These are phyloP conservation scores for Yamadazyma dushanensis DNA, from an alignment of 1,139 yeast species.

Conservation along the genomic window DNA sequence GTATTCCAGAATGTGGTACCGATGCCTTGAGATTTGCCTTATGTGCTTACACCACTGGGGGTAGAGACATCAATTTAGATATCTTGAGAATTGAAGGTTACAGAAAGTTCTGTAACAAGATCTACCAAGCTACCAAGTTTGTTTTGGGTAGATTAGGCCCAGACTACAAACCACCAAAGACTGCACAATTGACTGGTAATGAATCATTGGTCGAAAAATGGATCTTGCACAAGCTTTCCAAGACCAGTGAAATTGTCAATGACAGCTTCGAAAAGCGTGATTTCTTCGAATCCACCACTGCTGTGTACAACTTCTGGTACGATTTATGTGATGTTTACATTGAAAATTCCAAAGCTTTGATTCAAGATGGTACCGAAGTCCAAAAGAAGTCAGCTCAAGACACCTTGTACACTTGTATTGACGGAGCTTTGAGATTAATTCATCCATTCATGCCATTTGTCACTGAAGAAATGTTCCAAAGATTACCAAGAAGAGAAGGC, in stretches of 20 bases:
- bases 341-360: constrained; percentile 92
- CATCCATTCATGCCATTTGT: constrained; percentile 98
- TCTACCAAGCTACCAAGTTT: constrained; percentile 97
- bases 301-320: constrained; percentile 92
- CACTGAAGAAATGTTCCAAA: constrained; percentile 98
- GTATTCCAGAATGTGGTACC: constrained; percentile 99
- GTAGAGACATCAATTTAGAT: constrained; percentile 95
- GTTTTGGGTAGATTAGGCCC: constrained; percentile 91
- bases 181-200: constrained; percentile 62
- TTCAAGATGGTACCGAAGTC: constrained; percentile 83
- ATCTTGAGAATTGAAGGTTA: constrained; percentile 97
- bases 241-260: constrained; percentile 64
- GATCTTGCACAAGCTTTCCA: constrained; percentile 86
- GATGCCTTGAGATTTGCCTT: constrained; percentile 97
- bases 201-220: constrained; percentile 95
- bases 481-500: constrained; percentile 83
- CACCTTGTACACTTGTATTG: constrained; percentile 89
- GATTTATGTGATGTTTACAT: constrained; percentile 97
- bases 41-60: constrained; percentile 98
- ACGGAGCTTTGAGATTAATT: constrained; percentile 85
- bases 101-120: constrained; percentile 99
- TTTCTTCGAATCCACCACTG: constrained; percentile 83
- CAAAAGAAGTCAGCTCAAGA: constrained; percentile 90
- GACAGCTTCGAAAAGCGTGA: constrained; percentile 79
- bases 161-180: constrained; percentile 78